Evolutionary conservation across 164 flowering plant genomes (phyloP).

Genomic region (Berberis vulgaris): DNA sequence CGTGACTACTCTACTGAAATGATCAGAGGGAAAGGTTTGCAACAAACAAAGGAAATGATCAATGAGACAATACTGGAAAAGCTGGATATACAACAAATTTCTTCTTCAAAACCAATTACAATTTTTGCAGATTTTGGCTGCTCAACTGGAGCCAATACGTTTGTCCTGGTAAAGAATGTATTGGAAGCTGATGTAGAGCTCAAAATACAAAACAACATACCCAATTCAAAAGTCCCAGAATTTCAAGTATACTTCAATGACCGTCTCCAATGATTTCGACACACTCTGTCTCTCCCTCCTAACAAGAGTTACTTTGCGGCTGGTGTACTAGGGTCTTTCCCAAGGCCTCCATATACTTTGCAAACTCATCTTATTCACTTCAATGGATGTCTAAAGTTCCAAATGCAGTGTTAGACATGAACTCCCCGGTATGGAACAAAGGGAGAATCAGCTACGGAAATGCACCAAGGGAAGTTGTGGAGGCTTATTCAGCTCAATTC

Average conservation of each 20-base stretch:
- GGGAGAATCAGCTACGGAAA: constrained; percentile 13
- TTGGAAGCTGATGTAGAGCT: constrained; percentile 12
- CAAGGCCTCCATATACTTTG: constrained; percentile 13
- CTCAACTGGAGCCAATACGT: constrained; percentile 23
- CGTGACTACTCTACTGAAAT: not conserved
- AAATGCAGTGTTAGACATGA: constrained; percentile 6
- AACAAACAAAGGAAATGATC: constrained; percentile 5
- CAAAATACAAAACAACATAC: constrained; percentile 6
- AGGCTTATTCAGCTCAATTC: constrained; percentile 18
- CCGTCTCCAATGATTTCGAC: constrained; percentile 24
- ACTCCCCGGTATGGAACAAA: constrained; percentile 12
- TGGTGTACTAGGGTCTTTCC: constrained; percentile 26
- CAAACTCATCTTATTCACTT: constrained; percentile 19
- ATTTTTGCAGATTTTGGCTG: constrained; percentile 27
- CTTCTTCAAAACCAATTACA: not conserved
- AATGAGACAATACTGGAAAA: constrained; percentile 3
- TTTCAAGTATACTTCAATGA: constrained; percentile 25
- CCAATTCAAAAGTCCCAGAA: constrained; percentile 6
- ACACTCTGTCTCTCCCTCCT: constrained; percentile 15
- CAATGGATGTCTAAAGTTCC: constrained; percentile 28
- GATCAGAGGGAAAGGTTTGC: constrained; percentile 9
- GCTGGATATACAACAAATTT: constrained; percentile 1
- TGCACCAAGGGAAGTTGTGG: constrained; percentile 6
- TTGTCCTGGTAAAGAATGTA: constrained; percentile 11
- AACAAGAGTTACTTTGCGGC: constrained; percentile 16